Percentiles rank a stretch among this genome's conserved stretches.
Conservation (phyloP, 805 yeast genomes). For the Kuraishia piskuri region DNA sequence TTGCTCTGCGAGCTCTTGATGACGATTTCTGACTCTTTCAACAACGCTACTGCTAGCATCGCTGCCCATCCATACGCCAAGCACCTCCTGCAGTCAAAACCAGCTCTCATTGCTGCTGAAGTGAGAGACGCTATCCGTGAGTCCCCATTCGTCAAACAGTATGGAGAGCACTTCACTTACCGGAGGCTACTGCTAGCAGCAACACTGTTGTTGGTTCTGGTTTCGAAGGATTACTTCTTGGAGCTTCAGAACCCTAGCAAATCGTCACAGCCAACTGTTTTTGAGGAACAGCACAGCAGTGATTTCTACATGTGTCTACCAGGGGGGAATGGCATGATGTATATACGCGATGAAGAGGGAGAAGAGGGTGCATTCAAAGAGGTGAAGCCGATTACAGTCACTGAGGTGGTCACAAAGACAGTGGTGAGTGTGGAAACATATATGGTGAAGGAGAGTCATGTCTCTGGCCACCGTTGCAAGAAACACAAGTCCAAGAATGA, state of each 20-base stretch:
- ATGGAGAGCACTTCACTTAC: neutral
- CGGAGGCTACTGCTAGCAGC: neutral
- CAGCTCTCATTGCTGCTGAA: neutral
- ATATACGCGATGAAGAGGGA: neutral
- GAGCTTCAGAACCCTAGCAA: neutral
- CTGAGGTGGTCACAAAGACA: neutral
- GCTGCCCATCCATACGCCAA: neutral
- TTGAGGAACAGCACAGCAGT: neutral
- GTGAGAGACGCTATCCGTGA: neutral
- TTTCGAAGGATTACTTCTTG: neutral
- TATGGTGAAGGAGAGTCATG: neutral
- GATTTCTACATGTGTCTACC: neutral
- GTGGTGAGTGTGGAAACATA: neutral
- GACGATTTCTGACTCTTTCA: neutral
- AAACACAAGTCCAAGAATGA: neutral
- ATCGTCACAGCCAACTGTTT: neutral
- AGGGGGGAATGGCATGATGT: neutral
- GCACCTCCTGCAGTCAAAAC: neutral
- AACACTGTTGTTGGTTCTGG: neutral
- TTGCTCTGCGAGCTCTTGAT: neutral
- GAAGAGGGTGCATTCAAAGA: neutral
- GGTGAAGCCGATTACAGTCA: neutral
- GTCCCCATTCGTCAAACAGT: neutral
- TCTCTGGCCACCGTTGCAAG: neutral
- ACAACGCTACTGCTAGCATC: neutral